Evolutionary conservation across 2,329 filamentous ascomycete species (phyloP), one percentile per base, ranked within the genome.

Genomic region (Aaosphaeria pasadenensis): DNA sequence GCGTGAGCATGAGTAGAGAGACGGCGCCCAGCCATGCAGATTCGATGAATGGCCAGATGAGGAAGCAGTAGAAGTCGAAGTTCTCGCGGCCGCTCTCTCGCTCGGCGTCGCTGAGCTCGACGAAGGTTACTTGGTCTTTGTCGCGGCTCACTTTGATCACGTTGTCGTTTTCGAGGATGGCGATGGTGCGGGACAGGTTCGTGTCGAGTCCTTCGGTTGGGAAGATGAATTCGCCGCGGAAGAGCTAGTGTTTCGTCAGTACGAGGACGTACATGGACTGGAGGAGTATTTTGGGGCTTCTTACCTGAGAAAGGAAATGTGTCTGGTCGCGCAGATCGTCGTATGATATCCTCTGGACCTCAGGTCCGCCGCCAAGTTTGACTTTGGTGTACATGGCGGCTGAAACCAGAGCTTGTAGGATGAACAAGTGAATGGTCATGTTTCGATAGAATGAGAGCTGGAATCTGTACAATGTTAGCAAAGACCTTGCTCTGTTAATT

Each of bases 351-450:
- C 87, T 83, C 65, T 97, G 90, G 56, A 87, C 83, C 4, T 85
- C 78, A 0, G 89, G 87, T 0, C 88, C 89, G n/a, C 92, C 92
- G 11, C 94, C 94, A 53, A 85, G 84, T 71, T 99, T 99, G 46
- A 97, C 88, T 40, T 84, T 83, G 0, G 86, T 94, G 69, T 99
- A 99, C 78, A 99, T 86, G 30, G 88, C 88, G 4, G 86, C 89
- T 52, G 89, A 94, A 24, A 97, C 89, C 4, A 99, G 77, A 0
- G 92, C 88, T 67, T 97, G 91, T 2, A 90, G 87, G 48, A 99
- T 94, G 70, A 99, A 99, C 5, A 99, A 81, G 66, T 99, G 94
- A 52, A 99, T 99, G 0, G 92, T 96, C 94, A 97, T 97, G 71
- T 99, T 99, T 45, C 94, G 86, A 73, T 99, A 99, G 71, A 99